A percentile compares a stretch with the other conserved stretches of the same genome.
These are phyloP conservation scores for Cutaneotrichosporon spelunceum DNA, from an alignment of 1,284 basidiomycete genomes.

Conservation along the genomic window DNA sequence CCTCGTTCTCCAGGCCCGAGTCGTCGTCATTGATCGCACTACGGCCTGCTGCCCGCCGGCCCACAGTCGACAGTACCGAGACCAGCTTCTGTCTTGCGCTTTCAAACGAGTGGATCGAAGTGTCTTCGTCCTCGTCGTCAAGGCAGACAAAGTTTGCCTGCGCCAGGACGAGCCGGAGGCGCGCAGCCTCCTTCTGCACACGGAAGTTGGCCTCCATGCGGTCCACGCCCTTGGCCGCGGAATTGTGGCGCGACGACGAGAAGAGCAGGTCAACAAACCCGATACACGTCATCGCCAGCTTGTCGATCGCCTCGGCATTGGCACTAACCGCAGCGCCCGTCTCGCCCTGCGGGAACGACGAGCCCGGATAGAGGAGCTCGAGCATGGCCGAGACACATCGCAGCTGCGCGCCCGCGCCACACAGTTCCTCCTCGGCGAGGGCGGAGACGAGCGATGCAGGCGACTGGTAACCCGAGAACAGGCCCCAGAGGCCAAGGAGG, in stretches of 20 bases:
- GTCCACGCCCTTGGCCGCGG: constrained; percentile 20
- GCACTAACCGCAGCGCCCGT: constrained; percentile 16
- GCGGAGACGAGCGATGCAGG: constrained; percentile 45
- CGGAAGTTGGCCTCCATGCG: constrained; percentile 29
- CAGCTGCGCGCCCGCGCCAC: constrained; percentile 34
- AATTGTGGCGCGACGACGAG: constrained; percentile 25
- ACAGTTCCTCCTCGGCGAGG: constrained; percentile 46
- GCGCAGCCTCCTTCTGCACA: constrained; percentile 36
- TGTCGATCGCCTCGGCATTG: constrained; percentile 45
- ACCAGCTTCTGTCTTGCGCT: constrained; percentile 44
- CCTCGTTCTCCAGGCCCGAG: constrained; percentile 45
- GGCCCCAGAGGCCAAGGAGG: constrained; percentile 49
- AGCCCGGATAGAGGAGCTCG: constrained; percentile 44
- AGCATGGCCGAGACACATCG: constrained; percentile 42
- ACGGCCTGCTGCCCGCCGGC: constrained; percentile 41
- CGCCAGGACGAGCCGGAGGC: constrained; percentile 43
- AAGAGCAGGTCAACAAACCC: constrained; percentile 45
- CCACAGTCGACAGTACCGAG: constrained; percentile 37
- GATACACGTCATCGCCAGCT: constrained; percentile 46
- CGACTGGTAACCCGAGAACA: constrained; percentile 40
- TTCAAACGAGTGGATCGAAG: constrained; percentile 29
- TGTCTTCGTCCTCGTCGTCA: constrained; percentile 23
- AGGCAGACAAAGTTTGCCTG: constrained; percentile 43
- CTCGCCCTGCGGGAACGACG: constrained; percentile 18
- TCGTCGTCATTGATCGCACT: constrained; percentile 38